A percentile compares a stretch with the other conserved stretches of the same genome.
Conservation (phyloP, 2,329 filamentous ascomycete species). For the Claviceps citrina region DNA sequence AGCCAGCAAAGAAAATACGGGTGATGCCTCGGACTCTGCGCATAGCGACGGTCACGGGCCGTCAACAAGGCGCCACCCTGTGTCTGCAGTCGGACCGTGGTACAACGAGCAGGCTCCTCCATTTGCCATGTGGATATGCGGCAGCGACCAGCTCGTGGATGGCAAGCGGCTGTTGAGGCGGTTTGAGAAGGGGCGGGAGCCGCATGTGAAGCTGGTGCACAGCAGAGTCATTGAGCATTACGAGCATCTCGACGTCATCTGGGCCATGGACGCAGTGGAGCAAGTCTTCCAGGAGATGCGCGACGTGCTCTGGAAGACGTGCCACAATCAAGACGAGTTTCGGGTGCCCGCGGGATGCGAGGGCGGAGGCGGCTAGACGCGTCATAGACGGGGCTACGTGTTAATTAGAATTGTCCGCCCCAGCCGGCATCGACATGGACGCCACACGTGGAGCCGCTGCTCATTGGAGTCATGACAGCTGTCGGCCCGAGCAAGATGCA, state of each 20-base stretch:
- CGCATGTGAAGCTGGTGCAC: slow-evolving; percentile 66
- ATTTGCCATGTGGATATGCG: slow-evolving; percentile 77
- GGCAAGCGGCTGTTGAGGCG: slow-evolving; percentile 58
- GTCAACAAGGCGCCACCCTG: slow-evolving; percentile 12
- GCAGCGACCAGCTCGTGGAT: slow-evolving; percentile 72
- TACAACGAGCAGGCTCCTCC: slow-evolving; percentile 68
- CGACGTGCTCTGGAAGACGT: slow-evolving; percentile 72
- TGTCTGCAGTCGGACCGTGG: slow-evolving; percentile 49
- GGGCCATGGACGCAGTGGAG: slow-evolving; percentile 78
- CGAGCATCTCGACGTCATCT: slow-evolving; percentile 88
- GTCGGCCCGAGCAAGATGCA: no score
- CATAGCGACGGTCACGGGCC: not conserved
- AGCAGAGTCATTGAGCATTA: slow-evolving; percentile 72
- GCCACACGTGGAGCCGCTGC: no score
- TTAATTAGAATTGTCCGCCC: no score
- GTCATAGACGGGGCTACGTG: no score
- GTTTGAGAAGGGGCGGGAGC: slow-evolving; percentile 64
- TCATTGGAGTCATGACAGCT: no score
- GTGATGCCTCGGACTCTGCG: not conserved
- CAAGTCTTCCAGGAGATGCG: slow-evolving; percentile 69
- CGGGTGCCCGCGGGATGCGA: slow-evolving; percentile 51
- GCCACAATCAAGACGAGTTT: slow-evolving; percentile 39
- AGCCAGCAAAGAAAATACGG: not conserved
- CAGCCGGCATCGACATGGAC: no score
- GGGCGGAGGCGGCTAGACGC: slow-evolving; percentile 8